Evolutionary conservation across 768 basidiomycete species (phyloP), one percentile per base, ranked within the genome.

Genomic region (Naganishia vishniacii): DNA sequence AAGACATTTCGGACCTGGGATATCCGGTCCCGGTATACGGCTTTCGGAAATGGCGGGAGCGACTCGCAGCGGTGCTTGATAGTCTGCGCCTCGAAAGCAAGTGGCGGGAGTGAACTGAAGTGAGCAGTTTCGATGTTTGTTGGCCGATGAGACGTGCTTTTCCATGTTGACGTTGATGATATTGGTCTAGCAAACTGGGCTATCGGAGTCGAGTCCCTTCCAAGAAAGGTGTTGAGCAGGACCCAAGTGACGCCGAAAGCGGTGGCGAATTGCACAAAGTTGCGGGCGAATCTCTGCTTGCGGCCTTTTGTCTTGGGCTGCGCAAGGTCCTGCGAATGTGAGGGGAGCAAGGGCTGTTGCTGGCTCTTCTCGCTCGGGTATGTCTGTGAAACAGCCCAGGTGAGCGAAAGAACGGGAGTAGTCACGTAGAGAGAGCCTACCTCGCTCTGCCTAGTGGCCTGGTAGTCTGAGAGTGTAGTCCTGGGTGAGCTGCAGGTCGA

Each of bases 21-120:
- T 37, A 56, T 56, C 40, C 53, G n/a, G 23, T 34, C 23, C n/a
- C 53, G 53, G 13, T 56, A 56, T 23, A 56, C 53, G 20, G 37
- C 53, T 23, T 56, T 37, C 3, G 53, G 28, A 25, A 56, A 56
- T 13, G 53, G 34, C 34, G 53, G 53, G 3, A 56, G 23, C 20
- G 53, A 37, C 23, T 56, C 34, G 37, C 53, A 56, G 11, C 34
- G 53, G 34, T 56, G 20, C 34, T 56, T 56, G 53, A 56, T 26
- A 20, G n/a, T 37, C 13, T 15, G 32, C 23, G 53, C 53, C 37
- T 37, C 23, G n/a, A 4, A 2, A 6, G 53, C 37, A 2, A 56
- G 53, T 2, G 34, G 53, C 16, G 20, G 53, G 34, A 41, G 40
- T 6, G 53, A n/a, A 20, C 4, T 26, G 23, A 20, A 4, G 3